Evolutionary conservation across 2,329 filamentous ascomycete species (phyloP).

Genomic region (Xylaria sp.): DNA sequence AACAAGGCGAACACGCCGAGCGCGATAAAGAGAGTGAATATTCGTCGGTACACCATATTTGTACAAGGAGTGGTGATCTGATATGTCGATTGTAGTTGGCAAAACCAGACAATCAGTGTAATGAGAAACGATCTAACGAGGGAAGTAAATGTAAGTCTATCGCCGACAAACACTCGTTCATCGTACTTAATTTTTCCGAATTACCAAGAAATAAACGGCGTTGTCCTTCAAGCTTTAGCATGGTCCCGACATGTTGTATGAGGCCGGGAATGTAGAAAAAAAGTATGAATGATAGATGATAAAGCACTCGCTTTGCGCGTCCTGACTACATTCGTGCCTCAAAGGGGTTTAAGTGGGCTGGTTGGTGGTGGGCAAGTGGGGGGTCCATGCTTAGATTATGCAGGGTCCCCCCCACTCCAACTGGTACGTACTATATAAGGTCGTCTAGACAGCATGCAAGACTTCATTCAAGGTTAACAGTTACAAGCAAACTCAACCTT

Average conservation of each 20-base stretch:
- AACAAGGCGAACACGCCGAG: constrained; percentile 65
- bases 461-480: no score
- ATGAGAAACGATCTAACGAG: constrained; percentile 19
- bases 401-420: constrained; percentile 14
- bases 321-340: constrained; percentile 14
- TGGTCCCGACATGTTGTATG: constrained; percentile 14
- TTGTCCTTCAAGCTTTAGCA: not conserved
- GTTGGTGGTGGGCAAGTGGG: constrained; percentile 17
- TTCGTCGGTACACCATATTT: constrained; percentile 62
- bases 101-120: constrained; percentile 6
- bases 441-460: no score
- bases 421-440: no score
- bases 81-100: not conserved
- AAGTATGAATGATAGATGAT: constrained; percentile 1
- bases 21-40: constrained; percentile 61
- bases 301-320: constrained; percentile 1
- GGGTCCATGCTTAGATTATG: constrained; percentile 9
- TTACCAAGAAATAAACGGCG: constrained; percentile 9
- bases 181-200: constrained; percentile 13
- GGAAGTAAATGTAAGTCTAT: constrained; percentile 16
- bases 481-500: no score
- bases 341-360: not conserved
- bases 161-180: not conserved
- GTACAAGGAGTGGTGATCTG: not conserved
- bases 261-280: not conserved